Evolutionary conservation across 495 filamentous ascomycete species (phyloP).

Genomic region (Thermochaetoides thermophila): DNA sequence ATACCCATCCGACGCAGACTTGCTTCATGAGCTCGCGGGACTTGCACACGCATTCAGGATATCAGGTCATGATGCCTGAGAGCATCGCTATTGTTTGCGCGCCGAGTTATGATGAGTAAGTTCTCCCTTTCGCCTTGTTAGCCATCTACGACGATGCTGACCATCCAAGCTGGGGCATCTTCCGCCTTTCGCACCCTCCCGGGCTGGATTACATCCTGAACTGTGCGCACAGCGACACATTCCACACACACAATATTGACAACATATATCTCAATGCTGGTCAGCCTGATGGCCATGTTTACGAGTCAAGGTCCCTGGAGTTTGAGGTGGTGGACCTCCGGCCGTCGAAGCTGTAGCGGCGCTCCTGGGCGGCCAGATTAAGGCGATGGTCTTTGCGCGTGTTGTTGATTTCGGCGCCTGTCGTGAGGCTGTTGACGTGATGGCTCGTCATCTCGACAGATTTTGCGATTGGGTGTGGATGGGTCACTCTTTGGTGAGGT

Average conservation of each 20-base stretch:
- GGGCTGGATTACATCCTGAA: constrained; percentile 65
- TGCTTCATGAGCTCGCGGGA: constrained; percentile 96
- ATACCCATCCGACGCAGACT: constrained; percentile 90
- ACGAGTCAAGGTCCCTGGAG: constrained; percentile 32
- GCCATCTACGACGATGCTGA: not conserved
- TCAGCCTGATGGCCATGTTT: constrained; percentile 67
- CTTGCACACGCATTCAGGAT: constrained; percentile 81
- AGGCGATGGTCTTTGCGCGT: not conserved
- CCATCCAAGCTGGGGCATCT: constrained; percentile 64
- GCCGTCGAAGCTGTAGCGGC: not conserved
- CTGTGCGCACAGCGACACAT: constrained; percentile 61
- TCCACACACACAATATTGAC: constrained; percentile 50
- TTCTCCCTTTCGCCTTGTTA: constrained; percentile 9
- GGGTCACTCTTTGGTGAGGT: constrained; percentile 3
- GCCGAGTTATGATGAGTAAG: constrained; percentile 57
- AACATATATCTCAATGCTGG: constrained; percentile 77
- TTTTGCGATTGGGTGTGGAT: not conserved
- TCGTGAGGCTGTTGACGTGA: not conserved
- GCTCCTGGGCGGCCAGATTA: not conserved
- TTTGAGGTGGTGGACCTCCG: constrained; percentile 17
- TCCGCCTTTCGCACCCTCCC: constrained; percentile 84
- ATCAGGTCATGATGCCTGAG: constrained; percentile 88
- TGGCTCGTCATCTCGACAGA: not conserved
- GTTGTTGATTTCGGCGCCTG: not conserved
- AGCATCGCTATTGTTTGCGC: constrained; percentile 96